A percentile compares a stretch with the other conserved stretches of the same genome.
phyloP scores from a whole-genome alignment of 306 rosid species.

The Fragaria vesca region DNA sequence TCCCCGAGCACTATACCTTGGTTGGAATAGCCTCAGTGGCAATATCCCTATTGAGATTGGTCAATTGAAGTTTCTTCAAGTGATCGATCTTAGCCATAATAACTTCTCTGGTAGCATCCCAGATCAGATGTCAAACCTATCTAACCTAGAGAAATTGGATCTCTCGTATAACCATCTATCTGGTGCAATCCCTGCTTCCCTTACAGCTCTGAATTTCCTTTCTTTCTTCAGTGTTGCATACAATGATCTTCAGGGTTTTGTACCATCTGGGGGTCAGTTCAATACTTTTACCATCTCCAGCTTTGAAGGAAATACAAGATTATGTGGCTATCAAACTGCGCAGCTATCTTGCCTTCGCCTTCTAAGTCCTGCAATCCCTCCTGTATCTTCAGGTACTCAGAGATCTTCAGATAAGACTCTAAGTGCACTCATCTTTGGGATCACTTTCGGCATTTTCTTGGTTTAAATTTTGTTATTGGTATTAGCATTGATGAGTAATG shows the following conservation, averaged over 20 bases:
- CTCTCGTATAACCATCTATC: slow-evolving; percentile 65
- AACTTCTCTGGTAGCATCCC: slow-evolving; percentile 75
- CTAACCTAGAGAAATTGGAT: slow-evolving; percentile 72
- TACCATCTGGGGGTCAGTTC: slow-evolving; percentile 85
- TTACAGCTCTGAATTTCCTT: slow-evolving; percentile 65
- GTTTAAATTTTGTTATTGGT: background rate
- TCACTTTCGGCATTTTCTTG: background rate
- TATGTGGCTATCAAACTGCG: slow-evolving; percentile 47
- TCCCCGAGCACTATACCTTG: slow-evolving; percentile 67
- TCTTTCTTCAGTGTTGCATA: slow-evolving; percentile 70
- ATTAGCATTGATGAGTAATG: background rate
- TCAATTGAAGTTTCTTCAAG: slow-evolving; percentile 52
- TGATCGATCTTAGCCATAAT: slow-evolving; percentile 57
- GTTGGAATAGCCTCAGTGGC: slow-evolving; percentile 61
- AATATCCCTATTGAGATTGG: slow-evolving; percentile 69
- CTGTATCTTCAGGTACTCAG: background rate
- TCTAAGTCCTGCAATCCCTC: background rate
- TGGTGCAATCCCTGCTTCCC: slow-evolving; percentile 76
- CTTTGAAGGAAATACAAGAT: slow-evolving; percentile 59
- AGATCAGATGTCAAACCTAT: slow-evolving; percentile 54
- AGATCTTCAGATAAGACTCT: background rate
- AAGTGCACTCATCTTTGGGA: background rate
- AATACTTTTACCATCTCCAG: slow-evolving; percentile 63
- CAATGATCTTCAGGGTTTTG: slow-evolving; percentile 70
- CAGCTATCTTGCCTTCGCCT: background rate